Conservation (phyloP, 495 filamentous ascomycete species). For the Aspergillus egyptiacus region DNA sequence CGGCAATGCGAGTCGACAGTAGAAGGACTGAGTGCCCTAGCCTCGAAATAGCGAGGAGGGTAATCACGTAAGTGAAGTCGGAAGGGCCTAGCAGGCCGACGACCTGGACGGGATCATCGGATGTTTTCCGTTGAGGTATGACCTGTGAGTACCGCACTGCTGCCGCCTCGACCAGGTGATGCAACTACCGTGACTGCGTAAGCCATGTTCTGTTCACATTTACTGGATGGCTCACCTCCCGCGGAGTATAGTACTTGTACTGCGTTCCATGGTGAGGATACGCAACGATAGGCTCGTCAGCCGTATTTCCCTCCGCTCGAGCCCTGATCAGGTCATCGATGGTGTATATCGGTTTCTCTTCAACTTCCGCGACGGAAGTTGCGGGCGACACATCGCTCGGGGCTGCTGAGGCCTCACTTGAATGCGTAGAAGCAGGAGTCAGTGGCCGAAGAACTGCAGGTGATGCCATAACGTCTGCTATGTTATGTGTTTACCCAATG, state of each 20-base stretch:
- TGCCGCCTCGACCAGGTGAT: slow-evolving; percentile 28
- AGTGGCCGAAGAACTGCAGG: not conserved
- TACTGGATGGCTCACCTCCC: slow-evolving; percentile 14
- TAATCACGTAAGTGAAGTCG: slow-evolving; percentile 39
- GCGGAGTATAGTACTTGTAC: slow-evolving; percentile 32
- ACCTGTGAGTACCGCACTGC: slow-evolving; percentile 18
- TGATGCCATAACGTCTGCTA: slow-evolving; percentile 1
- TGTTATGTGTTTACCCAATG: not conserved
- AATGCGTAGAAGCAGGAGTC: not conserved
- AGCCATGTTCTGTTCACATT: not conserved
- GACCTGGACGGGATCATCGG: slow-evolving; percentile 32
- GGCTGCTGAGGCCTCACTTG: not conserved
- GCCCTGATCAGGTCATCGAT: slow-evolving; percentile 27
- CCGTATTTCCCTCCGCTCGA: slow-evolving; percentile 18
- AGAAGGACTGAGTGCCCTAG: slow-evolving; percentile 44
- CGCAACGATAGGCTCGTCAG: slow-evolving; percentile 27
- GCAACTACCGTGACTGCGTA: slow-evolving; percentile 15
- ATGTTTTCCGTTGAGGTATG: slow-evolving; percentile 20
- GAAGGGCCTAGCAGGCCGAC: slow-evolving; percentile 39
- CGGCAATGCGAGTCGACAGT: slow-evolving; percentile 40
- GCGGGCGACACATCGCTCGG: slow-evolving; percentile 2
- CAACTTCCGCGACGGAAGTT: slow-evolving; percentile 8
- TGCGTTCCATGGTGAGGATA: slow-evolving; percentile 26
- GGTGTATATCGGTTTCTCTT: slow-evolving; percentile 17
- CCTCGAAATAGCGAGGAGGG: slow-evolving; percentile 37